A percentile compares a stretch with the other conserved stretches of the same genome.
Evolutionary conservation across 257 asterid species (phyloP).

Genomic region (Apocynum venetum): DNA sequence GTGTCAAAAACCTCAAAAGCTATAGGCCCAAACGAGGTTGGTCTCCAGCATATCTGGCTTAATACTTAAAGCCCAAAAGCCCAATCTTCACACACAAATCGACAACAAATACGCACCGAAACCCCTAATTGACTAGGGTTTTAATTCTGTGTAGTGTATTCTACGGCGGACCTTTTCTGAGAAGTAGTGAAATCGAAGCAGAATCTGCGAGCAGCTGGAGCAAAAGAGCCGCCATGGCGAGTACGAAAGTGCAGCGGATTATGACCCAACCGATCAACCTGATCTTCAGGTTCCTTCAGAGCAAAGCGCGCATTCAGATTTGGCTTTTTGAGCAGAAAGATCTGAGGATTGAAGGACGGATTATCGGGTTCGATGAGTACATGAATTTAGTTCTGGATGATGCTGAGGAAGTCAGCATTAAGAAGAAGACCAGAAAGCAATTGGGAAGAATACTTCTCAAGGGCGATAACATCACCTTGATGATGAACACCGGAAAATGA

Average conservation of each 20-base stretch:
- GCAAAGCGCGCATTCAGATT: constrained; percentile 52
- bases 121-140: background rate
- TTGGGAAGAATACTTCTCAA: constrained; percentile 47
- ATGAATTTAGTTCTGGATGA: constrained; percentile 58
- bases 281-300: constrained; percentile 61
- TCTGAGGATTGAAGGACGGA: constrained; percentile 55
- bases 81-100: background rate
- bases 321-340: constrained; percentile 69
- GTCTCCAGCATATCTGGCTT: background rate
- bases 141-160: background rate
- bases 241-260: constrained; percentile 59
- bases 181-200: background rate
- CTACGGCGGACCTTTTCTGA: background rate
- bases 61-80: background rate
- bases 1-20: too few species aligned
- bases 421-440: constrained; percentile 55
- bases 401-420: constrained; percentile 55
- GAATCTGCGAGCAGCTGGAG: constrained; percentile 15
- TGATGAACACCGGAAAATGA: constrained; percentile 39
- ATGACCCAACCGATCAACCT: constrained; percentile 69
- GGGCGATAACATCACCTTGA: constrained; percentile 48
- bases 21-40: background rate
- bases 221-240: constrained; percentile 43
- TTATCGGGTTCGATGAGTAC: constrained; percentile 58
- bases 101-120: background rate